Conservation (phyloP, 2,329 filamentous ascomycete genomes). For the Sarocladiaceae sp. region DNA sequence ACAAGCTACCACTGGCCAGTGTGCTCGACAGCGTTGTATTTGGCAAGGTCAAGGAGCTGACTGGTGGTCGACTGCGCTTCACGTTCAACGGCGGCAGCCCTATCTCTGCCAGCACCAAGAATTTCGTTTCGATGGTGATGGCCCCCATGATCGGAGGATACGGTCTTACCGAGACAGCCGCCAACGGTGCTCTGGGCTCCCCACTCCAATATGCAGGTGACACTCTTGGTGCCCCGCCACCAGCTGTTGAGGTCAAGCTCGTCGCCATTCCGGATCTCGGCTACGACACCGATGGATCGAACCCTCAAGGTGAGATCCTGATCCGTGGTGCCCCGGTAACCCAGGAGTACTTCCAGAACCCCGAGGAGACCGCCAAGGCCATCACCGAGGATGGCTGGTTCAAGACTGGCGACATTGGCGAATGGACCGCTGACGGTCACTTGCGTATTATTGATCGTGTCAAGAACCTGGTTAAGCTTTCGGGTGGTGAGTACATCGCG, state of each 20-base stretch:
- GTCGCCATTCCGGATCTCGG: constrained; percentile 87
- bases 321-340: constrained; percentile 76
- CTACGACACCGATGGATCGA: constrained; percentile 65
- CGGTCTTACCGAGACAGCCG: constrained; percentile 88
- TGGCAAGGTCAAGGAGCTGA: constrained; percentile 84
- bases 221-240: constrained; percentile 74
- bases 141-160: constrained; percentile 95
- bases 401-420: constrained; percentile 92
- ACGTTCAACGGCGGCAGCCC: constrained; percentile 94
- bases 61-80: constrained; percentile 82
- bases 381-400: constrained; percentile 90
- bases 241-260: constrained; percentile 81
- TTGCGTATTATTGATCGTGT: constrained; percentile 88
- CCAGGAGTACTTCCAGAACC: constrained; percentile 77
- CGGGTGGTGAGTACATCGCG: constrained; percentile 94
- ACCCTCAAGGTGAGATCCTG: constrained; percentile 87
- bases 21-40: constrained; percentile 83
- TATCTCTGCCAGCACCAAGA: constrained; percentile 79
- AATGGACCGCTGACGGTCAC: constrained; percentile 77
- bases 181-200: constrained; percentile 77
- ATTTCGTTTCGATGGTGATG: constrained; percentile 87
- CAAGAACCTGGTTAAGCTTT: constrained; percentile 97
- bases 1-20: constrained; percentile 60
- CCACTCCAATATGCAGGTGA: constrained; percentile 78
- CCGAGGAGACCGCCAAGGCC: constrained; percentile 75